Evolutionary conservation across 2,329 filamentous ascomycete genomes (phyloP).

Genomic region (Pseudogymnoascus sp.): DNA sequence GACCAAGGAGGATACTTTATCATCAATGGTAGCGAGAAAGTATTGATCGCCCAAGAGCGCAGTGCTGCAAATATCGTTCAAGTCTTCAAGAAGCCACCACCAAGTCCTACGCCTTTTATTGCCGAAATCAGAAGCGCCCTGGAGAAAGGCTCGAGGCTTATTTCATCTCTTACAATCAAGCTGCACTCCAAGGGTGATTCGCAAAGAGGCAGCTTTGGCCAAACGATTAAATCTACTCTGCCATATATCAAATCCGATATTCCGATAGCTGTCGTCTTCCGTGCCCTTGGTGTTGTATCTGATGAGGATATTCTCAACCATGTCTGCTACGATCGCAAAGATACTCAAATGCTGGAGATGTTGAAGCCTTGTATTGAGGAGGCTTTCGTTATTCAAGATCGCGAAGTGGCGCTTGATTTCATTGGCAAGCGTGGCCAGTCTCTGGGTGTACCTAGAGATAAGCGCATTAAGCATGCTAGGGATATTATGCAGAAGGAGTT

Average conservation of each 20-base stretch:
- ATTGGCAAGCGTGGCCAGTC: slow-evolving; percentile 84
- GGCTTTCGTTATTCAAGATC: slow-evolving; percentile 90
- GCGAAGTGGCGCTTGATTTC: slow-evolving; percentile 87
- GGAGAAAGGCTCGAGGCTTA: slow-evolving; percentile 89
- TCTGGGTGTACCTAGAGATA: slow-evolving; percentile 69
- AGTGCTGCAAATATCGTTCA: slow-evolving; percentile 98
- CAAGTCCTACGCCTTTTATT: slow-evolving; percentile 85
- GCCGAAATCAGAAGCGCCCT: slow-evolving; percentile 95
- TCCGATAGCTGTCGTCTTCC: slow-evolving; percentile 90
- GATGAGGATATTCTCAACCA: slow-evolving; percentile 98
- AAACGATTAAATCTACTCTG: slow-evolving; percentile 81
- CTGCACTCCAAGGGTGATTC: slow-evolving; percentile 77
- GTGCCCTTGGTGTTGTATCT: slow-evolving; percentile 88
- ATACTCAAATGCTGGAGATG: slow-evolving; percentile 96
- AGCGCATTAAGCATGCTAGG: slow-evolving; percentile 83
- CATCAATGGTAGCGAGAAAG: slow-evolving; percentile 98
- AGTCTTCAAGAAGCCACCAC: slow-evolving; percentile 93
- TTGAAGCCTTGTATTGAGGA: slow-evolving; percentile 95
- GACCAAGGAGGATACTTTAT: slow-evolving; percentile 98
- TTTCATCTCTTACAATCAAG: slow-evolving; percentile 88
- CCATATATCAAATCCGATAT: slow-evolving; percentile 93
- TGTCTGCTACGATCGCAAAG: slow-evolving; percentile 91
- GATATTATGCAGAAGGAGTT: slow-evolving; percentile 97
- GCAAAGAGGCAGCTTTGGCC: slow-evolving; percentile 71
- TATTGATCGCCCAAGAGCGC: slow-evolving; percentile 93